phyloP scores from a whole-genome alignment of 2,329 filamentous ascomycete genomes.

The Stagonosporopsis rhizophila region DNA sequence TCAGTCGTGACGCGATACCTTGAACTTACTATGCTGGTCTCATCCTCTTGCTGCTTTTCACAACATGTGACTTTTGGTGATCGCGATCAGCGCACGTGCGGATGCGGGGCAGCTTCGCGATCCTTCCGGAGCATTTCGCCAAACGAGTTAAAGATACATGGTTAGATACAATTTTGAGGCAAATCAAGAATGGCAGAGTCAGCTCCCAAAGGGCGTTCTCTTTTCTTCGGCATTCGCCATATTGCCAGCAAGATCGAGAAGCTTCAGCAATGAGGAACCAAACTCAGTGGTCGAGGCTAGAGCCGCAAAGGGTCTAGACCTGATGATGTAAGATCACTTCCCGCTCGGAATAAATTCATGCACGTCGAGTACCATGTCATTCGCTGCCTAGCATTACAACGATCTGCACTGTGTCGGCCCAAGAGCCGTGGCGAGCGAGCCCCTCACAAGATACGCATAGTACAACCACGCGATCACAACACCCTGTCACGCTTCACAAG shows the following conservation, averaged over 20 bases:
- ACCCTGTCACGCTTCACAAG: neutral
- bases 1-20: too few species aligned
- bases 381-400: neutral
- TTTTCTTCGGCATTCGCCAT: neutral
- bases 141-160: neutral
- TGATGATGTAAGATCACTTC: conserved; percentile 1
- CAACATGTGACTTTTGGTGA: too few species aligned
- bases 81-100: neutral
- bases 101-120: neutral
- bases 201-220: too few species aligned
- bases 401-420: conserved; percentile 3
- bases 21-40: too few species aligned
- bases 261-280: neutral
- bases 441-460: neutral
- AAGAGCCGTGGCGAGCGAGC: neutral
- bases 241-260: neutral
- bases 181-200: too few species aligned
- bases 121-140: neutral
- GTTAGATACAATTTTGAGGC: too few species aligned
- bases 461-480: neutral
- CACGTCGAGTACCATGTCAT: neutral
- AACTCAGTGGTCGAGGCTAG: neutral
- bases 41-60: too few species aligned
- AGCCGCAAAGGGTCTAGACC: neutral
- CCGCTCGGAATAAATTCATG: neutral